These are phyloP conservation scores for Drosera capensis DNA, from an alignment of 148 eudicot species.

Conservation along the genomic window DNA sequence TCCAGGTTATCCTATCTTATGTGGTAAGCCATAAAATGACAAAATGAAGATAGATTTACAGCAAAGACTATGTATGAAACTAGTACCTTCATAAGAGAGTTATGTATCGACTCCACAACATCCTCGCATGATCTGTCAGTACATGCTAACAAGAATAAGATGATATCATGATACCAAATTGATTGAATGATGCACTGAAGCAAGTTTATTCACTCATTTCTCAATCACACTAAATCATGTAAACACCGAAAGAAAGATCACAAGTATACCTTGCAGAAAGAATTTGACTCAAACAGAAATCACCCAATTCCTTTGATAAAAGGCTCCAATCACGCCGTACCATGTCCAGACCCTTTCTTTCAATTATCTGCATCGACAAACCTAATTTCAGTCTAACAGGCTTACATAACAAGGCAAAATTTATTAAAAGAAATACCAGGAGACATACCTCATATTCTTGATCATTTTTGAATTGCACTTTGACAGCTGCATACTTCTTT, in stretches of 20 bases:
- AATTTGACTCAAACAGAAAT: conserved; percentile 85
- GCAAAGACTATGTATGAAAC: not conserved
- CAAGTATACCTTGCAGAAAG: conserved; percentile 71
- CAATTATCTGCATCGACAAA: conserved; percentile 47
- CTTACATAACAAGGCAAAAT: not conserved
- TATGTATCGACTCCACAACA: conserved; percentile 91
- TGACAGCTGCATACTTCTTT: conserved; percentile 98
- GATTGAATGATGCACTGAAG: too few relatives aligned
- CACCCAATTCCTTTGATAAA: conserved; percentile 84
- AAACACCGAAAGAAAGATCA: conserved; percentile 2
- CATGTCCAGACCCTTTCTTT: conserved; percentile 97
- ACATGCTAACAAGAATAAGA: not conserved
- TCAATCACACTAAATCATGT: conserved; percentile 2
- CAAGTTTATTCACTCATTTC: too few relatives aligned
- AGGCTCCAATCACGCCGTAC: conserved; percentile 99
- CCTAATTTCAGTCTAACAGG: not conserved
- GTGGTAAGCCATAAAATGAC: too few relatives aligned
- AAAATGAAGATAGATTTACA: too few relatives aligned
- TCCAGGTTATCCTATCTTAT: too few relatives aligned
- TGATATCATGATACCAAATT: not conserved
- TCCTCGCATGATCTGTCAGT: conserved; percentile 84
- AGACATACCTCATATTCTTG: conserved; percentile 50
- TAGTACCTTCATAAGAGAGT: conserved; percentile 62
- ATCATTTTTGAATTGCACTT: conserved; percentile 68
- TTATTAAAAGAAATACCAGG: not conserved